These are phyloP conservation scores for Cladosporium velox DNA, from an alignment of 2,329 filamentous ascomycete genomes.

Conservation along the genomic window DNA sequence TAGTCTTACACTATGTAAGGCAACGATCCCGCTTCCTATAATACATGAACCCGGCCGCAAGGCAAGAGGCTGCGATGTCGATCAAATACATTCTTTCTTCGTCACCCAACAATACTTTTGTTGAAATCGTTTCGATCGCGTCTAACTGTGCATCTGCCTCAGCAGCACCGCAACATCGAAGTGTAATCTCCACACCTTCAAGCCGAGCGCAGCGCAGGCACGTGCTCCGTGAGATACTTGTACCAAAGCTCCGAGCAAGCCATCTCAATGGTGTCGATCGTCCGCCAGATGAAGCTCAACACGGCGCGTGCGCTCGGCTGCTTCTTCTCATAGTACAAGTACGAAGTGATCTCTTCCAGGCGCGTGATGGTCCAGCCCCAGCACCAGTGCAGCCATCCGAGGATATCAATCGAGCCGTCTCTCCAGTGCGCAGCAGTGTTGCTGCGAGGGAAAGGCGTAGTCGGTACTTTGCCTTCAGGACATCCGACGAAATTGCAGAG, in stretches of 20 bases:
- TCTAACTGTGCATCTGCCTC: neutral
- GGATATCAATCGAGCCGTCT: constrained; percentile 24
- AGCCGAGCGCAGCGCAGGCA: neutral
- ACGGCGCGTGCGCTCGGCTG: constrained; percentile 24
- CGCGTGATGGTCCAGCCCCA: constrained; percentile 35
- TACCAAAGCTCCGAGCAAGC: constrained; percentile 34
- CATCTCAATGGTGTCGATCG: constrained; percentile 31
- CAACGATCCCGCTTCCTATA: neutral
- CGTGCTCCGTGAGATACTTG: neutral
- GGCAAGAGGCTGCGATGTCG: neutral
- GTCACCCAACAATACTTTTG: neutral
- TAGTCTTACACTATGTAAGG: neutral
- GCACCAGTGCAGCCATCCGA: constrained; percentile 28
- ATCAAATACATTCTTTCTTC: neutral
- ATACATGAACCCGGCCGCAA: neutral
- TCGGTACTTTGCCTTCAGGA: constrained; percentile 25
- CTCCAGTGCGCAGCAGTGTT: constrained; percentile 34
- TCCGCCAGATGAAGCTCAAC: constrained; percentile 28
- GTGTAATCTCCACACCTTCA: neutral
- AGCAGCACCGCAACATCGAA: neutral
- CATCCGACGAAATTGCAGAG: constrained; percentile 28
- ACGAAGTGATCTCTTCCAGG: constrained; percentile 30
- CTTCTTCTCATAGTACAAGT: constrained; percentile 30
- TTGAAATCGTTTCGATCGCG: no score
- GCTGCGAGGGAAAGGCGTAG: constrained; percentile 29